Evolutionary conservation across 148 eudicot genomes (phyloP), one percentile per base, ranked within the genome.

Genomic region (Persicaria tinctoria): DNA sequence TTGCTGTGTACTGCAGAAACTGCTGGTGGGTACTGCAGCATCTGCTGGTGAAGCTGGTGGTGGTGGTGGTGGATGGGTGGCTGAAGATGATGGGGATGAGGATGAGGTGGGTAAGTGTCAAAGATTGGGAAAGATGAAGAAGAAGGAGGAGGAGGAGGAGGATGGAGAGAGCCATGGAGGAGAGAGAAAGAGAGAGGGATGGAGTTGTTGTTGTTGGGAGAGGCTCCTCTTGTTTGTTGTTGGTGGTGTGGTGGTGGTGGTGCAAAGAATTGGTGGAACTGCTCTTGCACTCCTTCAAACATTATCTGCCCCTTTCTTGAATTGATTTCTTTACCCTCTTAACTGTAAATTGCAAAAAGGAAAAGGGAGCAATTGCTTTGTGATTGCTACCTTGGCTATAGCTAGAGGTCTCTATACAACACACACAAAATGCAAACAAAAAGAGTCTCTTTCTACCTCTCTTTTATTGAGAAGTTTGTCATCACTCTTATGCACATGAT

Each of bases 231-330:
- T 5, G 14, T 18, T 46, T 18, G 51, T 1, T 6, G 38, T 10
- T 16, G 55, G 41, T 48, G 50, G 49, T 12, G 11, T 23, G 12
- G 49, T 76, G 88, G 46, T 50, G 83, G 64, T 12, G 89, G 82
- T 9, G 89, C 86, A 82, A 90, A 85, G 82, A 89, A 90, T 76
- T 88, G 92, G 81, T 85, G 87, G 74, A 89, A 86, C 62, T 90
- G 96, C 47, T 93, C 93, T 47, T 83, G 86, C 53, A 89, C 88
- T 82, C 84, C 93, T 80, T 92, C 90, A 82, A 90, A 90, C 97
- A 93, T 93, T 71, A 71, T 46, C 56, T 76, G 44, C 70, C 66
- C 46, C 17, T 23, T 46, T 44, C 20, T 51, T 13, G 72, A 20
- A 17, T 45, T 54, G 44, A 51, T 46, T 11, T 44, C 32, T 32